A percentile compares a stretch with the other conserved stretches of the same genome.
phyloP scores from a whole-genome alignment of 345 rosid species.

The Salix brachista region DNA sequence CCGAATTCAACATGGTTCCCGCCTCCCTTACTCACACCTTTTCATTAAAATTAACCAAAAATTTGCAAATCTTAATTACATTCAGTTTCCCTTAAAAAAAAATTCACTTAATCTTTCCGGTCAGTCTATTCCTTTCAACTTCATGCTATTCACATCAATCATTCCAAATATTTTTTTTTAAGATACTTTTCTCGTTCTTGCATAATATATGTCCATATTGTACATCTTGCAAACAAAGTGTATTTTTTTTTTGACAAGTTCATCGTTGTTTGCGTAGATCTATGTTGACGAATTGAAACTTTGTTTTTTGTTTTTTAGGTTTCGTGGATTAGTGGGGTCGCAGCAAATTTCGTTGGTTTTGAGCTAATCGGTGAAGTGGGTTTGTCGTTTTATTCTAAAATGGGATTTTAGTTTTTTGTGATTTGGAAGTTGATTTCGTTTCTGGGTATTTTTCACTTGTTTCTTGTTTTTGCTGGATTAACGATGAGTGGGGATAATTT shows the following conservation, averaged over 20 bases:
- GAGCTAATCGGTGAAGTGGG: background rate
- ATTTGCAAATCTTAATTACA: background rate
- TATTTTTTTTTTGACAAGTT: background rate
- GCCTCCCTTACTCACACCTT: conserved; percentile 35
- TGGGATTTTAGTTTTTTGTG: background rate
- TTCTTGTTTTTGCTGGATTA: conserved; percentile 4
- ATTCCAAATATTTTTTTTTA: background rate
- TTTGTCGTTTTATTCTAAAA: background rate
- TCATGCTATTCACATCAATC: background rate
- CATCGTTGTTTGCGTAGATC: background rate
- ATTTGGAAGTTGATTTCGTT: background rate
- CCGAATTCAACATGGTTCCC: conserved; percentile 38
- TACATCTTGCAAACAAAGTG: background rate
- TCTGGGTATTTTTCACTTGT: background rate
- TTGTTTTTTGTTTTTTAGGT: background rate
- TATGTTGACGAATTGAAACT: background rate
- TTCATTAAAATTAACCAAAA: no score
- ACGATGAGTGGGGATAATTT: conserved; percentile 53
- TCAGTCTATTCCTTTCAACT: background rate
- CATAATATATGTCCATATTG: no score
- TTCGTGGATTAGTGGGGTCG: background rate
- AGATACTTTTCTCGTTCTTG: background rate
- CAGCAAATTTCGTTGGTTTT: background rate
- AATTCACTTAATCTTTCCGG: background rate
- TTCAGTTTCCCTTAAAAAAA: background rate